Base-by-base conservation (phyloP, 495 filamentous ascomycete genomes). In the Pseudoneurospora amorphoporcata region DNA sequence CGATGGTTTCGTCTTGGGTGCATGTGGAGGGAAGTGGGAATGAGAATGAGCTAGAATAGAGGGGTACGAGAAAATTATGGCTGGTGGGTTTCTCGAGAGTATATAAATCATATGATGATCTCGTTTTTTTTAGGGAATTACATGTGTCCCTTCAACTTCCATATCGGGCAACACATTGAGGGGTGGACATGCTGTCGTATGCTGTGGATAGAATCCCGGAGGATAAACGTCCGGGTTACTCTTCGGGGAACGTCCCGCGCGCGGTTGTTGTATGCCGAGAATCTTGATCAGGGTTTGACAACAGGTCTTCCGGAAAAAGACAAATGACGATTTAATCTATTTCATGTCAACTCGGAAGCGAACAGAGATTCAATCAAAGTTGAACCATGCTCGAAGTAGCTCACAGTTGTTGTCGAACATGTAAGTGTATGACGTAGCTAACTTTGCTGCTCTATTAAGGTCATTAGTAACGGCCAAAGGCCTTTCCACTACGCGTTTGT, bases 341-440 rank as follows among this genome's bases (percentile, higher is more conserved):
- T 8, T 17, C 2, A 61, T 0, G 0, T 17, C 29, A 0, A 35
- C 6, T 19, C 1, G 0, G 29, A 29, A 61, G 14, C 12, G 0
- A 12, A 8, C 23, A 12, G 53, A 37, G 35, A 37, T 61, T 8
- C 16, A 8, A 61, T 35, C 29, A 16, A 16, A 32, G 23, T 61
- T 16, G 23, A 61, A 61, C 8, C 19, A 16, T 32, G 53, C 5
- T 16, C 23, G 14, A 32, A 32, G 23, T 61, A 32, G 53, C 23
- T 16, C 12, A 61, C 23, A 32, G 10, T 5, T 23, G 23, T 61
- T 61, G 53, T 32, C 23, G 23, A 2, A 61, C 12, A 12, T 32
- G 23, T 5, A 16, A 53, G 2, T 61, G 47, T 32, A 32, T 32
- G 32, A 9, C 4, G 23, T 53, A 12, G 5, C 45, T 45, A 45